These are phyloP conservation scores for Zarea fungicola DNA, from an alignment of 2,329 filamentous ascomycete species.

Conservation along the genomic window DNA sequence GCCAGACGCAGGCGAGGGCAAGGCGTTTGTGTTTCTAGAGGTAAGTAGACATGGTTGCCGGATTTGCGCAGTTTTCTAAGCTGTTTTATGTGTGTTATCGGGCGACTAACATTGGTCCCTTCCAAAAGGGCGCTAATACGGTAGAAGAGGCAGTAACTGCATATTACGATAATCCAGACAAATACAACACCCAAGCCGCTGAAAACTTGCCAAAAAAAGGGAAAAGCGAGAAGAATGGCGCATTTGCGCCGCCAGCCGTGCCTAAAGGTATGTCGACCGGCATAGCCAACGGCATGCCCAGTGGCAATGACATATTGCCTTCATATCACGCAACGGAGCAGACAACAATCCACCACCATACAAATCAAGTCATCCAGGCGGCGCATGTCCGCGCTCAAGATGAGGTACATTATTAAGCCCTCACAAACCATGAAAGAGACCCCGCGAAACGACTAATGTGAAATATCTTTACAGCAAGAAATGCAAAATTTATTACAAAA, in stretches of 20 bases:
- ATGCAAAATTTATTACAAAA: constrained; percentile 37
- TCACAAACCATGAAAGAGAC: neutral
- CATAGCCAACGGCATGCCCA: neutral
- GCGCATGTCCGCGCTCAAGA: constrained; percentile 31
- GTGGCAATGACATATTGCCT: neutral
- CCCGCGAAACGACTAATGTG: too few species aligned
- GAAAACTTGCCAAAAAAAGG: too few species aligned
- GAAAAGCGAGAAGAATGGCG: neutral
- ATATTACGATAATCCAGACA: constrained; percentile 2
- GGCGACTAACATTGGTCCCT: neutral
- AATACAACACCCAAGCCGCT: neutral
- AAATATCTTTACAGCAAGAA: constrained; percentile 28
- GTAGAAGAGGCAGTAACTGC: neutral
- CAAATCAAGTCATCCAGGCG: constrained; percentile 34
- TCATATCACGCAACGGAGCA: constrained; percentile 13
- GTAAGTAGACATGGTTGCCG: neutral
- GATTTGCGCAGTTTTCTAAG: neutral
- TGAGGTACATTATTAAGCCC: constrained; percentile 24
- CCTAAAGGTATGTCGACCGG: too few species aligned
- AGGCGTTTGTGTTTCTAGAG: constrained; percentile 2
- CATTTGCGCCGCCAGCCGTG: neutral
- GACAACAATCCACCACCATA: constrained; percentile 21
- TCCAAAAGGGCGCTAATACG: neutral
- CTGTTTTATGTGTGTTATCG: too few species aligned
- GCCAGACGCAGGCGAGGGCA: constrained; percentile 2